These are phyloP conservation scores for Alternaria arborescens DNA, from an alignment of 2,329 filamentous ascomycete species.

Conservation along the genomic window DNA sequence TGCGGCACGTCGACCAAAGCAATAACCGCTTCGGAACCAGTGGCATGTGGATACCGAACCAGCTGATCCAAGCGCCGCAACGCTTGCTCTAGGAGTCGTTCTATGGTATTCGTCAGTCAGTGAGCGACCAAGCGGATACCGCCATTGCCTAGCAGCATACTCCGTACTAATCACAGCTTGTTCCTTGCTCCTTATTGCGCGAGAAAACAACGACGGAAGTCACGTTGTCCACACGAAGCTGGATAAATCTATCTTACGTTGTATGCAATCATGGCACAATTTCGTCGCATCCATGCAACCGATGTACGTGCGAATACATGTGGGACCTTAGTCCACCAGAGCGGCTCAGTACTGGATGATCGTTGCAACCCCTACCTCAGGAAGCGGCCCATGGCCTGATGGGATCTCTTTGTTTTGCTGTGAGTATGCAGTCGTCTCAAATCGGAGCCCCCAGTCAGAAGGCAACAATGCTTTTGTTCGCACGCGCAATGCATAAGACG, in stretches of 20 bases:
- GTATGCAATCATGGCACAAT: too few relatives aligned
- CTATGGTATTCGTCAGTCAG: not conserved
- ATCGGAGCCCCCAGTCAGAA: not conserved
- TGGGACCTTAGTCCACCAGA: not conserved
- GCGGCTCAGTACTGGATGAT: not conserved
- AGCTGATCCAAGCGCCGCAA: not conserved
- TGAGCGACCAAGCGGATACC: not conserved
- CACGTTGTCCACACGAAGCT: too few relatives aligned
- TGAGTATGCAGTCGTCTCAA: not conserved
- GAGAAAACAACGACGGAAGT: too few relatives aligned
- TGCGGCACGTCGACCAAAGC: not conserved
- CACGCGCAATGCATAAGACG: not conserved
- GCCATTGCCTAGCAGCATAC: not conserved
- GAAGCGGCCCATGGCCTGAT: not conserved
- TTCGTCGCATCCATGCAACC: not conserved
- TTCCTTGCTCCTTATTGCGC: not conserved
- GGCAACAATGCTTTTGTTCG: not conserved
- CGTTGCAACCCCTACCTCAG: not conserved
- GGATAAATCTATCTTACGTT: too few relatives aligned
- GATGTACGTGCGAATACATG: not conserved
- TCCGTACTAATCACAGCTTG: not conserved
- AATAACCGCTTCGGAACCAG: not conserved
- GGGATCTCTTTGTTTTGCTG: not conserved
- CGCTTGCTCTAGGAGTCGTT: not conserved
- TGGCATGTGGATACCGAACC: not conserved